Conservation (phyloP, 805 yeast genomes). For the Sungouiozyma ichnusensis region DNA sequence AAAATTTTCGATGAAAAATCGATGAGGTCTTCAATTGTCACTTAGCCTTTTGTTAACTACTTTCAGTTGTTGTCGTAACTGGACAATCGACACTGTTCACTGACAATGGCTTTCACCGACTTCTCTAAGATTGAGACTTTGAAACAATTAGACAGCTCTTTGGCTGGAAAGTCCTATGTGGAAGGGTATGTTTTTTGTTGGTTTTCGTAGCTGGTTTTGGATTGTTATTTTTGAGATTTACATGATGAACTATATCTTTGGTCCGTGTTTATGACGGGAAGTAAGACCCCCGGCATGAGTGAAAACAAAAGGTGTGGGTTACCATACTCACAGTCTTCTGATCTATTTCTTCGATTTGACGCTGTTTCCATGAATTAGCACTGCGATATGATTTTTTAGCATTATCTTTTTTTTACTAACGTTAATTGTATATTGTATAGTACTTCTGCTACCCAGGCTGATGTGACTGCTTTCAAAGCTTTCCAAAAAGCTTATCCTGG, state of each 20-base stretch:
- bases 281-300: constrained; percentile 93
- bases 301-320: constrained; percentile 18
- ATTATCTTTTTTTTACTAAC: not conserved
- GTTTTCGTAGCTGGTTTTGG: not conserved
- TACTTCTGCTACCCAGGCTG: constrained; percentile 89
- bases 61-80: too few relatives aligned
- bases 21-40: not conserved
- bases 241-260: constrained; percentile 8
- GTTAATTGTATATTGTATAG: too few relatives aligned
- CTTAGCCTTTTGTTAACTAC: too few relatives aligned
- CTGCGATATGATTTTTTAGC: too few relatives aligned
- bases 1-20: too few relatives aligned
- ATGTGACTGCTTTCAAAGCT: constrained; percentile 87
- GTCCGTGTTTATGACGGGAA: constrained; percentile 57
- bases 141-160: constrained; percentile 67
- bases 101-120: constrained; percentile 61
- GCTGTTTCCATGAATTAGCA: too few relatives aligned
- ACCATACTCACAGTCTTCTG: constrained; percentile 14
- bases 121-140: constrained; percentile 70
- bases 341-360: too few relatives aligned
- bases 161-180: constrained; percentile 88
- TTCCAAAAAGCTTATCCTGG: constrained; percentile 87
- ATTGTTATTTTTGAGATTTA: constrained; percentile 5
- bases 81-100: not conserved
- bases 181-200: constrained; percentile 70